Percentiles rank a stretch among this genome's conserved stretches.
Conservation (phyloP, 192 early-diverging fungal genomes). For the Entrophospora sp. region DNA sequence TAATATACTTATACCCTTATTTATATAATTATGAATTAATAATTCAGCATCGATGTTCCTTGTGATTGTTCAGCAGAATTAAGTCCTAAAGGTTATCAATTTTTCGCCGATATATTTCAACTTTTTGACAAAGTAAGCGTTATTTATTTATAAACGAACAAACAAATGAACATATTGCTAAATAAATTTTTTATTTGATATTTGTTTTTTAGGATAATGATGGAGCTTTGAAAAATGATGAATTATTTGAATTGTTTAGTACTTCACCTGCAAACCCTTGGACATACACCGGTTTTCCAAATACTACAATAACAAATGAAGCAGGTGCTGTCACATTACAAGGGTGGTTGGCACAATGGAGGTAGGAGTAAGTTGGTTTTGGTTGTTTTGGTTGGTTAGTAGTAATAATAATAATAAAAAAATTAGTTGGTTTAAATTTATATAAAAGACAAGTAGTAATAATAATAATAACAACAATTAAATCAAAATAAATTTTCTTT, state of each 20-base stretch:
- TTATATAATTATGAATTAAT: neutral
- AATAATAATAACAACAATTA: neutral
- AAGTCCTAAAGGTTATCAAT: constrained; percentile 86
- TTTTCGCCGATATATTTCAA: constrained; percentile 92
- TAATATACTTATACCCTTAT: neutral
- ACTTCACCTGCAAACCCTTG: constrained; percentile 92
- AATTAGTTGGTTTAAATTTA: neutral
- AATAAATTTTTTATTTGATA: too few relatives aligned
- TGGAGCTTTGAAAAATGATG: constrained; percentile 78
- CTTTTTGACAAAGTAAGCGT: constrained; percentile 79
- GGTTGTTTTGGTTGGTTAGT: too few relatives aligned
- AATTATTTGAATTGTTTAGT: constrained; percentile 80
- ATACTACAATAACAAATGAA: constrained; percentile 85
- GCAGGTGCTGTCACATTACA: constrained; percentile 87
- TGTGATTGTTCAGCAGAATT: constrained; percentile 89
- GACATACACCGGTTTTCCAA: constrained; percentile 75
- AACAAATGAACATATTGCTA: too few relatives aligned
- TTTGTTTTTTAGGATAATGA: constrained; percentile 70
- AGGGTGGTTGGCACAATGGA: constrained; percentile 99
- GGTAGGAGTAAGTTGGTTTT: constrained; percentile 46
- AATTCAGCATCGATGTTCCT: constrained; percentile 71
- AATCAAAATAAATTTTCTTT: neutral
- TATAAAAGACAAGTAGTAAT: neutral
- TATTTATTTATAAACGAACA: too few relatives aligned
- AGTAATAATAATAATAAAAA: neutral